Evolutionary conservation across 495 filamentous ascomycete species (phyloP).

Genomic region (Daldinia vernicosa): DNA sequence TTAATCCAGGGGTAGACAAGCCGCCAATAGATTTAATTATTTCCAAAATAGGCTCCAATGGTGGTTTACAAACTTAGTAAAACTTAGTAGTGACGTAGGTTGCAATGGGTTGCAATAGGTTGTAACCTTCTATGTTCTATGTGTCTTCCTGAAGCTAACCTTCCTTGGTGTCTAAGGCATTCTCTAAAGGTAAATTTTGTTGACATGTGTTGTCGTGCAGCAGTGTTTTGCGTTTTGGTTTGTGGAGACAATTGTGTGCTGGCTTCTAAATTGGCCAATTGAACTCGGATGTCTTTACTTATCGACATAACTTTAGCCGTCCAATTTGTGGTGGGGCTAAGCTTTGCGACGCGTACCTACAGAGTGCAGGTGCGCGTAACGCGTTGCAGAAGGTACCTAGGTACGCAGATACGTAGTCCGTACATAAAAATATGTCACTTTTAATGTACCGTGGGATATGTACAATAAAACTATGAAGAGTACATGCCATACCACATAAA

Average conservation of each 20-base stretch:
- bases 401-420: neutral
- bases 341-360: constrained; percentile 28
- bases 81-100: constrained; percentile 19
- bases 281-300: neutral
- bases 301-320: constrained; percentile 26
- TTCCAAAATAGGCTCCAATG: constrained; percentile 1
- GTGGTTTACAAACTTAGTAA: neutral
- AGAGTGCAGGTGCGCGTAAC: constrained; percentile 2
- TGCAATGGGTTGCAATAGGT: neutral
- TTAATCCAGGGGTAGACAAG: neutral
- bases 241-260: constrained; percentile 31
- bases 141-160: constrained; percentile 1
- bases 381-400: constrained; percentile 3
- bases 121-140: constrained; percentile 8
- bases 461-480: constrained; percentile 7
- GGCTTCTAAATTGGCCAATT: constrained; percentile 37
- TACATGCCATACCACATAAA: constrained; percentile 20
- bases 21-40: constrained; percentile 18
- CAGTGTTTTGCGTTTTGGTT: constrained; percentile 23
- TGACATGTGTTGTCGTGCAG: constrained; percentile 34
- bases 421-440: neutral
- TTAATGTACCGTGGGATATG: constrained; percentile 6
- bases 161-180: neutral
- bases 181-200: constrained; percentile 18
- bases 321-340: constrained; percentile 18